Evolutionary conservation across 495 filamentous ascomycete species (phyloP).

Genomic region (Penicillium egyptiacum): DNA sequence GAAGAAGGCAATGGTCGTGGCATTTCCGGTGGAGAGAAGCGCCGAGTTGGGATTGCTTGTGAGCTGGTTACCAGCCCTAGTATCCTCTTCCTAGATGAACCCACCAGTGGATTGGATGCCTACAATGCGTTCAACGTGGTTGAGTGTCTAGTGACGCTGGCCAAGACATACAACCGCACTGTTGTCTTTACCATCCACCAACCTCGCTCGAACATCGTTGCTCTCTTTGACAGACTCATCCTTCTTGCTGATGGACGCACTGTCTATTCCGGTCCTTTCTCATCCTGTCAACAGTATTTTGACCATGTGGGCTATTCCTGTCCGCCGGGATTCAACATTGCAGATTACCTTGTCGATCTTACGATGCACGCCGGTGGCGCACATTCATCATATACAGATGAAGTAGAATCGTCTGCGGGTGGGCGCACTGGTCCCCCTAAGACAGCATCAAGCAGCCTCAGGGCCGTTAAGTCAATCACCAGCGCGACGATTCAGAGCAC

Average conservation of each 20-base stretch:
- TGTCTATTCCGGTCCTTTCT: conserved; percentile 90
- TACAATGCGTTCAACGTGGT: conserved; percentile 98
- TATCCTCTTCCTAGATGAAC: conserved; percentile 95
- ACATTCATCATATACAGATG: conserved; percentile 58
- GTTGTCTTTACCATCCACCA: conserved; percentile 99
- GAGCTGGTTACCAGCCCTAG: conserved; percentile 97
- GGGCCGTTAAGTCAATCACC: conserved; percentile 87
- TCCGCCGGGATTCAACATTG: conserved; percentile 97
- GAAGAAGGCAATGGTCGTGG: conserved; percentile 93
- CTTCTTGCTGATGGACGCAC: conserved; percentile 85
- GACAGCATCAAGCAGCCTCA: conserved; percentile 81
- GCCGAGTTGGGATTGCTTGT: conserved; percentile 94
- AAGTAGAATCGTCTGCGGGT: conserved; percentile 45
- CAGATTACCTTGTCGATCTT: conserved; percentile 93
- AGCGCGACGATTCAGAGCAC: conserved; percentile 70
- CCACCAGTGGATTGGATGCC: conserved; percentile 91
- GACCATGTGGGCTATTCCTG: conserved; percentile 86
- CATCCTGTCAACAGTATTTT: conserved; percentile 89
- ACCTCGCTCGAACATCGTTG: conserved; percentile 98
- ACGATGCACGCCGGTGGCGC: conserved; percentile 86
- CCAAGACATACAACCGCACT: conserved; percentile 92
- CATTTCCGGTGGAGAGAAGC: conserved; percentile 95
- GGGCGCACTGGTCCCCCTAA: conserved; percentile 50
- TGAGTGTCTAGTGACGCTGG: conserved; percentile 91
- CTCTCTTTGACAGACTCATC: conserved; percentile 92